phyloP scores from a whole-genome alignment of 371 early-diverging fungal genomes.

The Saksenaea vasiformis region DNA sequence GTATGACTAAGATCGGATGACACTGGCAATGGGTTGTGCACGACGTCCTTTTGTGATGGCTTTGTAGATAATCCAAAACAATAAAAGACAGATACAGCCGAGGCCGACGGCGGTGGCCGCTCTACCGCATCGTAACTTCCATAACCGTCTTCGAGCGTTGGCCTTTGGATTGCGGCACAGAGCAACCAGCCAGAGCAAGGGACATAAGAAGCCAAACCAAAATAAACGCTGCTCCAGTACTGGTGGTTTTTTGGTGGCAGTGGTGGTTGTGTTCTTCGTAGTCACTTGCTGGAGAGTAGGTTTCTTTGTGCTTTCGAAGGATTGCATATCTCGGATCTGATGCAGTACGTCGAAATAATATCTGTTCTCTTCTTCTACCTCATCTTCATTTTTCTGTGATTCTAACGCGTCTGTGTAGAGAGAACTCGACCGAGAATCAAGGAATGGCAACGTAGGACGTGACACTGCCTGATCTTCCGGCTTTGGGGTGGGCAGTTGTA shows the following conservation, averaged over 20 bases:
- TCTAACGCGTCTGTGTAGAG: background rate
- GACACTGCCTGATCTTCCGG: background rate
- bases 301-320: background rate
- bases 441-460: background rate
- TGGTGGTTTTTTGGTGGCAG: background rate
- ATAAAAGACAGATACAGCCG: background rate
- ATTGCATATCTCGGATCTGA: background rate
- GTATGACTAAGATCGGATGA: background rate
- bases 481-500: background rate
- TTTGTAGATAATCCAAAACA: slow-evolving; percentile 3
- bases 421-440: background rate
- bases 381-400: background rate
- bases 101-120: background rate
- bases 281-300: background rate
- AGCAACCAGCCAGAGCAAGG: background rate
- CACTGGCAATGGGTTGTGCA: background rate
- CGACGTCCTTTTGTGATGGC: background rate
- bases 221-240: background rate
- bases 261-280: background rate
- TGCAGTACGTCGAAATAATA: background rate
- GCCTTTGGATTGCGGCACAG: background rate
- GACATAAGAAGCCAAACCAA: background rate
- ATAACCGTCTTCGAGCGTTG: background rate
- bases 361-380: background rate
- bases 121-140: background rate